Evolutionary conservation across 2,329 filamentous ascomycete species (phyloP), one percentile per base, ranked within the genome.

Genomic region (Ophiobolus disseminans): DNA sequence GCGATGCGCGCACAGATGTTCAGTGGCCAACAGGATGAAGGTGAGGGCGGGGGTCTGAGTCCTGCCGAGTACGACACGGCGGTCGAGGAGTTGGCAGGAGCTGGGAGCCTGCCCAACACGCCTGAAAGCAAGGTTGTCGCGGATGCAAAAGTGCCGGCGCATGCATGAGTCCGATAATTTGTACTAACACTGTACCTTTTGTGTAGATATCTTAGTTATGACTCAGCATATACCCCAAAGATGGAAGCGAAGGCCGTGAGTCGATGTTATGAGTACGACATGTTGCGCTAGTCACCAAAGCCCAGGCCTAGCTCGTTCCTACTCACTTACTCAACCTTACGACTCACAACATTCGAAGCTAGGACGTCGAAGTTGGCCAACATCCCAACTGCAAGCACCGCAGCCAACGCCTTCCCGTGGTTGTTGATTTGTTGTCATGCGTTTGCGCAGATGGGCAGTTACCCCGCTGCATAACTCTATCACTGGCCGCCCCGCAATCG

Each of bases 1-100:
- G 77, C 82, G 52, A 72, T 74, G 50, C 64, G 72, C 16, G 80
- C 79, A 3, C 70, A 73, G 47, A 61, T 73, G 66, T 70, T 71
- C 51, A 70, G 69, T 16, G 69, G 68, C 2, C 61, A 66, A 57
- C 53, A 58, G 22, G 69, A 69, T 21, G 70, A 71, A 3, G 60
- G 55, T 2, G 58, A 41, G 17, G 48, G 39, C 3, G 38, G 36
- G 3, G 56, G 52, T 3, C 30, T 65, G 45, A 65, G 51, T 23
- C 56, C 57, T 1, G 58, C 59, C 4, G 64, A 70, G 14, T 52
- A 61, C 5, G 63, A 71, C 11, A 64, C 62, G 22, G 67, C 65
- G 3, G 9, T 76, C 19, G 65, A 75, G 30, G 75, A 75, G 49
- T 53, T 75, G 11, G 47, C 45, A 47, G 60, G 40, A 1, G 13